Conservation (phyloP, 257 asterid genomes). For the Nyctanthes arbortristis region DNA sequence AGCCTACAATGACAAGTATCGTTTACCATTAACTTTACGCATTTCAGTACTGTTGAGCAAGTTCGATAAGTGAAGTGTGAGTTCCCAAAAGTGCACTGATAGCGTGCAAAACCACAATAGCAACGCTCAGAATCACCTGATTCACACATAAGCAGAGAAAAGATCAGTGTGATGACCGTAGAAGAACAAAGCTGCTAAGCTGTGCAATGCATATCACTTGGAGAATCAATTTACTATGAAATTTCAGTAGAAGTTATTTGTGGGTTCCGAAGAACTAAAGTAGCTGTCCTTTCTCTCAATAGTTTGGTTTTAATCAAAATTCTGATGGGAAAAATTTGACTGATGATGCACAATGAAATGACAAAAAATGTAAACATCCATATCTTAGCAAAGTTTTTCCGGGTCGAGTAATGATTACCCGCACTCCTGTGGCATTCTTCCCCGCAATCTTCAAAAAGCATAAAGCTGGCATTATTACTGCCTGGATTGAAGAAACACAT, state of each 20-base stretch:
- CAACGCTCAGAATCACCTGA: slow-evolving; percentile 10
- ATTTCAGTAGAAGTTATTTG: too few species aligned
- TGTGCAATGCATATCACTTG: not conserved
- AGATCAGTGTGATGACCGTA: not conserved
- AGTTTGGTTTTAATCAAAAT: too few species aligned
- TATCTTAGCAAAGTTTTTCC: not conserved
- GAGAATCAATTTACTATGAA: too few species aligned
- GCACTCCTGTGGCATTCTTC: slow-evolving; percentile 52
- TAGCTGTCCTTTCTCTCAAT: too few species aligned
- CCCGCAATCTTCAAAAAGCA: slow-evolving; percentile 71
- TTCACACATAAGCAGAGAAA: not conserved
- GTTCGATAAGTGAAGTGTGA: not conserved
- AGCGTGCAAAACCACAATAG: not conserved
- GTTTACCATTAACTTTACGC: not conserved
- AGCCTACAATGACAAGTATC: not conserved
- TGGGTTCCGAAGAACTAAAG: too few species aligned
- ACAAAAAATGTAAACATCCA: not conserved
- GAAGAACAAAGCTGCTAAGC: not conserved
- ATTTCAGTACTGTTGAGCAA: not conserved
- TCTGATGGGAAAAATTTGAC: too few species aligned
- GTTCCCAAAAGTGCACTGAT: slow-evolving; percentile 1
- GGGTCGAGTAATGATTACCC: slow-evolving; percentile 47
- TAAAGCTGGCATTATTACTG: slow-evolving; percentile 63
- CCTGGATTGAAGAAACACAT: slow-evolving; percentile 37
- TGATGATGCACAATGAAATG: not conserved